Percentiles rank a stretch among this genome's conserved stretches.
Evolutionary conservation across 148 eudicot species (phyloP).

Genomic region (Nepenthes mirabilis): DNA sequence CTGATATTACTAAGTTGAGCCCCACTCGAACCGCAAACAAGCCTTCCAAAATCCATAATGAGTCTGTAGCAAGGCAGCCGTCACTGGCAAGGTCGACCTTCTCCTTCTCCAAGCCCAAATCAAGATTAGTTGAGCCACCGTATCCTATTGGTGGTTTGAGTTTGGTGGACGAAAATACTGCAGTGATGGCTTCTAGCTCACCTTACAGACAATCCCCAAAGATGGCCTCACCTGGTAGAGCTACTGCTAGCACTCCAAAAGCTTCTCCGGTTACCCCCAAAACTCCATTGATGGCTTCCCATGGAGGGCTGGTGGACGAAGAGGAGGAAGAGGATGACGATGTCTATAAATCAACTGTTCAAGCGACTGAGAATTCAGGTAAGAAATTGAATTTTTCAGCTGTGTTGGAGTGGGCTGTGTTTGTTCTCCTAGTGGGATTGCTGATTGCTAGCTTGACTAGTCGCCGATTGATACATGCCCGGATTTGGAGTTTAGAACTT

Average conservation of each 20-base stretch:
- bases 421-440: slow-evolving; percentile 25
- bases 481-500: slow-evolving; percentile 35
- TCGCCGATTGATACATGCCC: slow-evolving; percentile 8
- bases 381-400: slow-evolving; percentile 24
- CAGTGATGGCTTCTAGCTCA: not conserved
- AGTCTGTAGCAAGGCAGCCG: slow-evolving; percentile 14
- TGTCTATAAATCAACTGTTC: slow-evolving; percentile 26
- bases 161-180: slow-evolving; percentile 14
- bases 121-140: slow-evolving; percentile 52
- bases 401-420: slow-evolving; percentile 31
- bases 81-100: slow-evolving; percentile 15
- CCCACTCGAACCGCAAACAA: slow-evolving; percentile 14
- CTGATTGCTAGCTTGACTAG: slow-evolving; percentile 35
- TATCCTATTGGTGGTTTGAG: slow-evolving; percentile 17
- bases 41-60: slow-evolving; percentile 19
- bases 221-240: slow-evolving; percentile 17
- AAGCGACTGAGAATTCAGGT: slow-evolving; percentile 5
- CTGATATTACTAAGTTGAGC: slow-evolving; percentile 16
- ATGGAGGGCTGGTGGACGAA: slow-evolving; percentile 24
- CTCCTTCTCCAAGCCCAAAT: slow-evolving; percentile 36
- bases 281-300: slow-evolving; percentile 36
- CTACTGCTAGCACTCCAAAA: slow-evolving; percentile 13
- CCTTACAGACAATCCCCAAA: not conserved
- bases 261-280: slow-evolving; percentile 26
- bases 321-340: slow-evolving; percentile 28